Conservation (phyloP, 169 alveolate genomes). For the Plasmodium malariae region DNA sequence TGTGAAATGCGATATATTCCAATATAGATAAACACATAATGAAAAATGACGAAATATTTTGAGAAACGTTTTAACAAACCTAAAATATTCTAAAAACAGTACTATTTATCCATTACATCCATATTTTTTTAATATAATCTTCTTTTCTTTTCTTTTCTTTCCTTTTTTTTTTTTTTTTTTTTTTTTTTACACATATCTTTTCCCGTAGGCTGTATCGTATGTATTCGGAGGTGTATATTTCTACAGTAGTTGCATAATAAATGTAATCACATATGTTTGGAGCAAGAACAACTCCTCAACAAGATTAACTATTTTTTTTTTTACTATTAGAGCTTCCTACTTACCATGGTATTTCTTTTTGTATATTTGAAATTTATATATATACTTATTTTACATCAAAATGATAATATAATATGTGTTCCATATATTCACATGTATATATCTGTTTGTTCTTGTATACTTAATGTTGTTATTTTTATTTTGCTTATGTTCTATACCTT, state of each 20-base stretch:
- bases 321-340: constrained; percentile 93
- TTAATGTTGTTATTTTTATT: no score
- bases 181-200: not conserved
- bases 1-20: no score
- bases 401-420: not conserved
- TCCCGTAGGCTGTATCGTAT: constrained; percentile 79
- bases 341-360: constrained; percentile 87
- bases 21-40: no score
- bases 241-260: constrained; percentile 93
- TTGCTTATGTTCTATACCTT: no score
- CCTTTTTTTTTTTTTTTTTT: not conserved
- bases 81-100: no score
- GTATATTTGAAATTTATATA: not conserved
- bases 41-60: no score
- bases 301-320: constrained; percentile 88
- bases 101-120: no score
- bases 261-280: constrained; percentile 94
- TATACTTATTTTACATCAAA: not conserved
- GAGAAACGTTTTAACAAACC: no score
- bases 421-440: not conserved
- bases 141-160: no score
- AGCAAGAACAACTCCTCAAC: constrained; percentile 92
- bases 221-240: constrained; percentile 88
- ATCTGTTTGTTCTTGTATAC: not conserved
- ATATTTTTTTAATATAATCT: no score